A percentile compares a stretch with the other conserved stretches of the same genome.
phyloP scores from a whole-genome alignment of 1,284 basidiomycete genomes.

The Wallemia mellicola region DNA sequence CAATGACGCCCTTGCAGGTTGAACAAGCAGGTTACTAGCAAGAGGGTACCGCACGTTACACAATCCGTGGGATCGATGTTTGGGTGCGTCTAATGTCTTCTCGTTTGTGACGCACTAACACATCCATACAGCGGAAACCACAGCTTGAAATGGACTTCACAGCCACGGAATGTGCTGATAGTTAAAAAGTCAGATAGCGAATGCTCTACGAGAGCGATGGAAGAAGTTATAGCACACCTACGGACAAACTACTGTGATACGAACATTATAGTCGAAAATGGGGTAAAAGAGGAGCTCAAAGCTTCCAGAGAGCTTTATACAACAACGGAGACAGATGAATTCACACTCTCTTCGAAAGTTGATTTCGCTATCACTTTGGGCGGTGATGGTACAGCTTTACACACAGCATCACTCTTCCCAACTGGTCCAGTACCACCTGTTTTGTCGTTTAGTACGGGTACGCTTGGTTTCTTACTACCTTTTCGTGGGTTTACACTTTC shows the following conservation, averaged over 20 bases:
- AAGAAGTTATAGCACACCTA: slow-evolving; percentile 21
- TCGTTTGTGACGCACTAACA: not conserved
- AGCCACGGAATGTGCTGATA: slow-evolving; percentile 18
- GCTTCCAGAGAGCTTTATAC: slow-evolving; percentile 21
- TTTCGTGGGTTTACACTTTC: slow-evolving; percentile 34
- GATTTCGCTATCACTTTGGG: slow-evolving; percentile 75
- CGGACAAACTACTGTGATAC: slow-evolving; percentile 33
- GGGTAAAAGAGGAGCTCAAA: slow-evolving; percentile 26
- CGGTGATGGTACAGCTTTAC: slow-evolving; percentile 82
- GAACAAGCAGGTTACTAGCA: not conserved
- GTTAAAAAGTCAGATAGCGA: slow-evolving; percentile 21
- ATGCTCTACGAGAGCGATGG: slow-evolving; percentile 17
- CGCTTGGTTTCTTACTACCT: slow-evolving; percentile 70
- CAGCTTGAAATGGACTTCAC: not conserved
- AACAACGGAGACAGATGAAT: not conserved
- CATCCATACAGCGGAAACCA: not conserved
- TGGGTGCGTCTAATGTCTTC: not conserved
- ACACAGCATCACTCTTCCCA: slow-evolving; percentile 73
- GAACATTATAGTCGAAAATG: slow-evolving; percentile 41
- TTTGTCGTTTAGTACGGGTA: slow-evolving; percentile 84
- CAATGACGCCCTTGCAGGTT: not conserved
- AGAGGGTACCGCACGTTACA: not conserved
- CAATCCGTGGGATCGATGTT: not conserved
- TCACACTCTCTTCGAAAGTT: slow-evolving; percentile 14
- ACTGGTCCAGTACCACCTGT: slow-evolving; percentile 72